A percentile compares a stretch with the other conserved stretches of the same genome.
These are phyloP conservation scores for Leishmania turanica DNA, from an alignment of 208 protist species.

Conservation along the genomic window DNA sequence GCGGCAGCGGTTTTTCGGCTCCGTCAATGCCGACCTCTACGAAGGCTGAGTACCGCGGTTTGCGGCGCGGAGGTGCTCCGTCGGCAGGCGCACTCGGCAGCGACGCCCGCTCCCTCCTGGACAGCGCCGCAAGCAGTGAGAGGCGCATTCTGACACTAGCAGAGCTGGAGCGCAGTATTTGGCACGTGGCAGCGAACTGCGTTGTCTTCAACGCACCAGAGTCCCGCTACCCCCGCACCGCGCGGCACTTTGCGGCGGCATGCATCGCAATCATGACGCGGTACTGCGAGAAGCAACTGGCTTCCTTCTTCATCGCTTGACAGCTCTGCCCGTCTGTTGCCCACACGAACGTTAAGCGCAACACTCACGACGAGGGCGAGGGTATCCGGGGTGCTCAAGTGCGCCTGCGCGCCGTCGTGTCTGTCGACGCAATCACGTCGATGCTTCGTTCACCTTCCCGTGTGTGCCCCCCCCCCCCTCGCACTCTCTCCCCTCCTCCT, in stretches of 20 bases:
- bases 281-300: slow-evolving; percentile 72
- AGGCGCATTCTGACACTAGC: slow-evolving; percentile 50
- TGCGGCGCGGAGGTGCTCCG: slow-evolving; percentile 1
- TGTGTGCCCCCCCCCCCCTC: not conserved
- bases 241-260: slow-evolving; percentile 54
- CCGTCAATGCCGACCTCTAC: not conserved
- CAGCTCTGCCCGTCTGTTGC: not conserved
- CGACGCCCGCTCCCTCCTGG: slow-evolving; percentile 3
- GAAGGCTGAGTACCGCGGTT: slow-evolving; percentile 5
- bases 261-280: slow-evolving; percentile 59
- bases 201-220: slow-evolving; percentile 86
- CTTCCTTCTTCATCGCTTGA: slow-evolving; percentile 5
- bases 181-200: slow-evolving; percentile 85
- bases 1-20: not conserved
- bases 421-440: not conserved
- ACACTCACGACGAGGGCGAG: not conserved
- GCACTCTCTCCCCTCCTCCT: not conserved
- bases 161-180: slow-evolving; percentile 74
- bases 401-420: not conserved
- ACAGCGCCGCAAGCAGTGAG: slow-evolving; percentile 20
- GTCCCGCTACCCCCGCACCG: slow-evolving; percentile 69
- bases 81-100: not conserved
- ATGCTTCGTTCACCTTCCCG: not conserved
- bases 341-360: not conserved
- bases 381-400: not conserved